Evolutionary conservation across 441 rosid species (phyloP).

Genomic region (Mallotus repandus): DNA sequence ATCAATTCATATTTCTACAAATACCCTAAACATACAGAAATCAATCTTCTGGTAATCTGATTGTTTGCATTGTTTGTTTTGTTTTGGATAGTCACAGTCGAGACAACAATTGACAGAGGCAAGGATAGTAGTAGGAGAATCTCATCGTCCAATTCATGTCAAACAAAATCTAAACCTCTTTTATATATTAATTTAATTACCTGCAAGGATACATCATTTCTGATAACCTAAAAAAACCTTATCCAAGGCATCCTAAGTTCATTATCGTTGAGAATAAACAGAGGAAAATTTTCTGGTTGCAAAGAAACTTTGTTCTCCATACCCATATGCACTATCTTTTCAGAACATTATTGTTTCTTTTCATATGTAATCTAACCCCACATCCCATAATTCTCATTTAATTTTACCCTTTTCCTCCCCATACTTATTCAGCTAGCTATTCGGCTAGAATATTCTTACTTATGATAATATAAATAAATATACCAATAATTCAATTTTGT

Average conservation of each 20-base stretch:
- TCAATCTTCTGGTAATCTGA: too few relatives aligned
- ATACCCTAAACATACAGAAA: too few relatives aligned
- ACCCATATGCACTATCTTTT: neutral
- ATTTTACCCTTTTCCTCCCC: neutral
- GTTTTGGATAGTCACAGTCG: too few relatives aligned
- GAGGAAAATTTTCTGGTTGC: neutral
- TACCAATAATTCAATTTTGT: too few relatives aligned
- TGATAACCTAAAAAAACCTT: neutral
- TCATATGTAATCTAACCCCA: neutral
- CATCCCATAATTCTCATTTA: neutral
- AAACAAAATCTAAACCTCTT: too few relatives aligned
- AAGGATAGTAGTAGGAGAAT: too few relatives aligned
- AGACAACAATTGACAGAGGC: too few relatives aligned
- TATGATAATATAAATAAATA: neutral
- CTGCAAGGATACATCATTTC: too few relatives aligned
- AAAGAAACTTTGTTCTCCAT: neutral
- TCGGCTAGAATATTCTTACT: neutral
- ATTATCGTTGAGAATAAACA: neutral
- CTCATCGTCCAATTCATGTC: too few relatives aligned
- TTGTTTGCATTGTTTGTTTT: too few relatives aligned
- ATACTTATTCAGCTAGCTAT: neutral
- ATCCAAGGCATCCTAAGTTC: constrained; percentile 2
- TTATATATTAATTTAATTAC: too few relatives aligned
- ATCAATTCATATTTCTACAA: too few relatives aligned
- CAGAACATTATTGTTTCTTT: neutral